phyloP scores from a whole-genome alignment of 257 asterid species.

The Solanum bulbocastanum region DNA sequence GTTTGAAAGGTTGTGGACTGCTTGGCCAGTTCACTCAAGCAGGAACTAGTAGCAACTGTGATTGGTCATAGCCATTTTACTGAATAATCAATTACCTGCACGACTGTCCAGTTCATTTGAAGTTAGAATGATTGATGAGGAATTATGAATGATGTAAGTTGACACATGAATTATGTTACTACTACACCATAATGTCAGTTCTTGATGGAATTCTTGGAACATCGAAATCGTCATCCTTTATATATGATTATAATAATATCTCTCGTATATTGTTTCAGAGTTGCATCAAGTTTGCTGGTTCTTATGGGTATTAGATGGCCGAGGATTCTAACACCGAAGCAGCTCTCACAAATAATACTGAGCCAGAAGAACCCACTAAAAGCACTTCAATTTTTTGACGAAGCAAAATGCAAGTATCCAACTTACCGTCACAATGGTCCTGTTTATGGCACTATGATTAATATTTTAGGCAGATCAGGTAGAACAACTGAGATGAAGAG shows the following conservation, averaged over 20 bases:
- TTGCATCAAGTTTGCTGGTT: not conserved
- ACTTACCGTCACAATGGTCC: conserved; percentile 72
- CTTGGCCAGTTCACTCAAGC: not conserved
- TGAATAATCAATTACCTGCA: not conserved
- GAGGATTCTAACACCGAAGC: conserved; percentile 55
- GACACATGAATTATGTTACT: not conserved
- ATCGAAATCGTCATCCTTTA: not conserved
- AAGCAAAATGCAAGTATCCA: conserved; percentile 57
- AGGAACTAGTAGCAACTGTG: not conserved
- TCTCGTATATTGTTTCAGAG: not conserved
- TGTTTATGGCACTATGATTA: conserved; percentile 63
- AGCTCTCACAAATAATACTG: conserved; percentile 55
- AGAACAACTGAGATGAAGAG: conserved; percentile 61
- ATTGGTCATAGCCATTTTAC: not conserved
- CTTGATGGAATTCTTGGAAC: not conserved
- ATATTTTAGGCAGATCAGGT: conserved; percentile 55
- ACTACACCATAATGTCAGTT: not conserved
- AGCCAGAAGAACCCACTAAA: conserved; percentile 71
- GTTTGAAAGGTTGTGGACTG: not conserved
- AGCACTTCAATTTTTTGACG: conserved; percentile 62
- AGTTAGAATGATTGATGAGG: not conserved
- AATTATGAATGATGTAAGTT: not conserved
- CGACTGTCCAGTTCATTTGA: not conserved
- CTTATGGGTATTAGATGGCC: conserved; percentile 78
- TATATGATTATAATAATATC: not conserved